Evolutionary conservation across 257 asterid genomes (phyloP), one percentile per base, ranked within the genome.

Genomic region (Solanum habrochaites): DNA sequence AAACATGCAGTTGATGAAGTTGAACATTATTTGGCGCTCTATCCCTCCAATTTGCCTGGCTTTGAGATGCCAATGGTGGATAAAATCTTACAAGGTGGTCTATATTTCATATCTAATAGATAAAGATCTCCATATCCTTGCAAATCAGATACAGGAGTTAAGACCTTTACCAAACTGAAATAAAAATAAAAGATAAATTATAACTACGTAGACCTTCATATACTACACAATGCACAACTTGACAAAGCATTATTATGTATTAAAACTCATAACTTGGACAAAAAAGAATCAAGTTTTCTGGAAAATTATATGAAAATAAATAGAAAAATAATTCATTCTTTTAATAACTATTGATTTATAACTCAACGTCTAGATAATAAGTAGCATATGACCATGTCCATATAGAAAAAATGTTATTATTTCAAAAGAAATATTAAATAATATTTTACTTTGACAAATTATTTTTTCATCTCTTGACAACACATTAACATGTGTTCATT

Each of bases 121-220:
- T 96, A 96, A 0, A 98, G 98, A 60, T 96, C 99, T 98, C 98
- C 95, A 83, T 95, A 94, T 42, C 98, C 98, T 93, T 94, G 96
- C 67, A 94, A 91, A 40, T 96, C 92, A 77, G 96, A 92, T 39
- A 93, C 81, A 81, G 97, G 98, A 45, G 98, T 93, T 91, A 94
- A 88, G 73, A 96, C 95, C 56, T 96, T 95, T 91, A 96, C 98
- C 97, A 96, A 91, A 89, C 98, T 96, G 96, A 27, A 86, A 92
- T 86, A 64, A 20, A 27, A 11, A 29, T 32, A 8, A 32, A 71
- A 42, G 37, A 23, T 12, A n/a, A 13, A 42, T 42, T 27, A 42
- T 42, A 42, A 75, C 37, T 25, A n/a, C 8, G 29, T n/a, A n/a
- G 13, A 40, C 83, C 35, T 75, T 75, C 83, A 75, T 42, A n/a